A percentile compares a stretch with the other conserved stretches of the same genome.
Evolutionary conservation across 139 green algal genomes (phyloP).

Genomic region (Astrephomene gubernaculifera): DNA sequence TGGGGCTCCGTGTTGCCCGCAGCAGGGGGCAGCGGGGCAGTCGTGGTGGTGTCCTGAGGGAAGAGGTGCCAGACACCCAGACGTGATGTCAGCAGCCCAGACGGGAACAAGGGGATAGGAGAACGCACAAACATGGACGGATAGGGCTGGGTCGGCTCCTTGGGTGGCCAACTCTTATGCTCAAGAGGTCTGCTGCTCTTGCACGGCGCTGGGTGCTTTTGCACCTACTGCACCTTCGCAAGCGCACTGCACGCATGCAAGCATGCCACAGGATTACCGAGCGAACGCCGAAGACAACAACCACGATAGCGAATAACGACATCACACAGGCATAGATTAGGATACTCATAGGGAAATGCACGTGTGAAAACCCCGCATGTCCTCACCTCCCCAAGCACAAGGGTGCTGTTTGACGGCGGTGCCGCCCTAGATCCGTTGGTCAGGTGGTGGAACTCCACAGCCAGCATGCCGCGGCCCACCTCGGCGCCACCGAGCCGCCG

Average conservation of each 20-base stretch:
- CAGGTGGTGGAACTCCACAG: conserved; percentile 38
- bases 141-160: background rate
- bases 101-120: background rate
- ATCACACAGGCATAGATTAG: too few species aligned
- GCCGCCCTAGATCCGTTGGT: background rate
- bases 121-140: background rate
- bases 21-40: background rate
- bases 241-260: too few species aligned
- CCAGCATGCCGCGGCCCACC: conserved; percentile 17
- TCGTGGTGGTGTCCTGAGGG: background rate
- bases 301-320: too few species aligned
- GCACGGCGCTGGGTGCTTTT: too few species aligned
- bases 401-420: background rate
- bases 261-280: too few species aligned
- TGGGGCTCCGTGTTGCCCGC: background rate
- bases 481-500: background rate
- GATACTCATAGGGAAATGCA: too few species aligned
- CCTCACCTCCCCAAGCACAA: conserved; percentile 15
- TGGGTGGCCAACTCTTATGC: too few species aligned
- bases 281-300: too few species aligned
- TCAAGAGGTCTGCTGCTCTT: too few species aligned
- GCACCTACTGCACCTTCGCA: too few species aligned
- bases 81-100: background rate
- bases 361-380: background rate
- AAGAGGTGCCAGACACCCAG: background rate